Conservation (phyloP, 1,284 basidiomycete species). For the Sporisorium iseilematis-ciliati region DNA sequence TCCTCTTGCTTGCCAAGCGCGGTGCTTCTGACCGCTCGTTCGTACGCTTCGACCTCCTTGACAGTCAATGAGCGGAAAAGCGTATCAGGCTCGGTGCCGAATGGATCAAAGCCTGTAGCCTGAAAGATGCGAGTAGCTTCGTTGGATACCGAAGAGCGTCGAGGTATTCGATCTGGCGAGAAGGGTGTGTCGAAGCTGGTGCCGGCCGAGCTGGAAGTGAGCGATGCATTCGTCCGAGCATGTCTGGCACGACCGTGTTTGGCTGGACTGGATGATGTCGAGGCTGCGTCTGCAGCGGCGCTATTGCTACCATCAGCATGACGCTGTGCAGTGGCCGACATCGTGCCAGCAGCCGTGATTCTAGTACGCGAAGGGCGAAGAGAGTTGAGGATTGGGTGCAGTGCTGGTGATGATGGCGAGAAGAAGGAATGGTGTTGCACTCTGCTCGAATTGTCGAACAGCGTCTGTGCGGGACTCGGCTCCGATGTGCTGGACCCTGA, state of each 20-base stretch:
- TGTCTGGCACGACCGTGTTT: constrained; percentile 37
- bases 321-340: constrained; percentile 15
- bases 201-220: constrained; percentile 36
- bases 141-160: constrained; percentile 19
- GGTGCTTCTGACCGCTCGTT: constrained; percentile 24
- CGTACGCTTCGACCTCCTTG: constrained; percentile 52
- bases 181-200: constrained; percentile 11
- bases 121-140: constrained; percentile 41
- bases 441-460: background rate
- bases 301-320: constrained; percentile 4
- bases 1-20: constrained; percentile 52
- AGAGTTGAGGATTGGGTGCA: background rate
- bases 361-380: background rate
- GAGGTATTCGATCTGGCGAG: constrained; percentile 4
- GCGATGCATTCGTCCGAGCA: constrained; percentile 45
- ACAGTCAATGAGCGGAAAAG: constrained; percentile 44
- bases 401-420: constrained; percentile 12
- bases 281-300: constrained; percentile 6
- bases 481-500: constrained; percentile 37
- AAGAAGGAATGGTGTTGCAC: constrained; percentile 8
- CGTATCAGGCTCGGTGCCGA: constrained; percentile 49
- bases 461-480: constrained; percentile 40
- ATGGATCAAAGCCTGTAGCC: constrained; percentile 44
- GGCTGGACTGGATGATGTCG: constrained; percentile 10
- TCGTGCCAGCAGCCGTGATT: background rate